These are phyloP conservation scores for Cyanodermella asteris DNA, from an alignment of 2,329 filamentous ascomycete species.

Conservation along the genomic window DNA sequence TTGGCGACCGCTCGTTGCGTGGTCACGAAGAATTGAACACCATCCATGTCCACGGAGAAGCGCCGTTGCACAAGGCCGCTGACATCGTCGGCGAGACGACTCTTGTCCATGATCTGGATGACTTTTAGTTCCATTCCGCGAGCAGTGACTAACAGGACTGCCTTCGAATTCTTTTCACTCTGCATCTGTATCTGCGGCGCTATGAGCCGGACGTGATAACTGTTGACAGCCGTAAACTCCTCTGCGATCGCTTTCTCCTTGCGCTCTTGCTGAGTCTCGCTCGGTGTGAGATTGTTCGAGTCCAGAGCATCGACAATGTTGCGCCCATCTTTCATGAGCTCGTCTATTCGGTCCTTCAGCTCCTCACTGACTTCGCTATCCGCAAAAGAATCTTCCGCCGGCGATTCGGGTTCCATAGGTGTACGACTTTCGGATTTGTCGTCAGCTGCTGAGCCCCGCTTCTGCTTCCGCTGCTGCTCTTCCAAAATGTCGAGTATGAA, in stretches of 20 bases:
- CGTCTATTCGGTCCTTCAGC: slow-evolving; percentile 71
- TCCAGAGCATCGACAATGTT: slow-evolving; percentile 60
- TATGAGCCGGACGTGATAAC: slow-evolving; percentile 84
- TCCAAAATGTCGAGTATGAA: slow-evolving; percentile 97
- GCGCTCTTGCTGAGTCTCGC: slow-evolving; percentile 18
- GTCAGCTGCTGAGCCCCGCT: no score
- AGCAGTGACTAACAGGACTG: slow-evolving; percentile 86
- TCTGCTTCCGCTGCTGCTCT: slow-evolving; percentile 57
- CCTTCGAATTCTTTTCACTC: slow-evolving; percentile 92
- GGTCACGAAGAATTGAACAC: slow-evolving; percentile 93
- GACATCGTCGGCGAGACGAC: slow-evolving; percentile 74
- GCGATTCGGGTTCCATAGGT: slow-evolving; percentile 7
- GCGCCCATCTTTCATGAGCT: slow-evolving; percentile 64
- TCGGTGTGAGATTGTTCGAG: slow-evolving; percentile 9
- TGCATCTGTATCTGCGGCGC: slow-evolving; percentile 95
- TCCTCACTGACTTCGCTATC: slow-evolving; percentile 45
- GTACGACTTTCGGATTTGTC: slow-evolving; percentile 10
- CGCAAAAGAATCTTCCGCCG: slow-evolving; percentile 28
- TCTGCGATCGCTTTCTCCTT: slow-evolving; percentile 56
- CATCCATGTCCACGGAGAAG: slow-evolving; percentile 90
- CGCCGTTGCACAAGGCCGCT: slow-evolving; percentile 87
- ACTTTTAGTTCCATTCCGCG: slow-evolving; percentile 98
- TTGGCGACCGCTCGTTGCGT: slow-evolving; percentile 80
- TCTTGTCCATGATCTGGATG: slow-evolving; percentile 93
- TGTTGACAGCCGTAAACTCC: slow-evolving; percentile 78